Evolutionary conservation across 345 rosid species (phyloP), one percentile per base, ranked within the genome.

Genomic region (Noccaea caerulescens): DNA sequence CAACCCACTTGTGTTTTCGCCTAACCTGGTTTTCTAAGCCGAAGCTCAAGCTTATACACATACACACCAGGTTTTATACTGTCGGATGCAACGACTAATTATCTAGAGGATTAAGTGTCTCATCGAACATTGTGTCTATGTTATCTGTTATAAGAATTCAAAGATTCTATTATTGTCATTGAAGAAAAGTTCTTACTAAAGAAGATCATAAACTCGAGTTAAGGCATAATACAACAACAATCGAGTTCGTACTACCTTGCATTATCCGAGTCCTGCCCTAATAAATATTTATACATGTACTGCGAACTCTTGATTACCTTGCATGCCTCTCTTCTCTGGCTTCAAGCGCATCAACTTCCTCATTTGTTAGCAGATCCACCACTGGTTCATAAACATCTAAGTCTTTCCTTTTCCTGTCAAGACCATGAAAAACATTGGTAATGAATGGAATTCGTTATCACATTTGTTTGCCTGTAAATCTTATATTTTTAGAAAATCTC

Each of bases 331-430:
- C 95, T 76, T 87, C 98, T 75, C 86, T 86, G 57, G 91, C 91
- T 85, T 91, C 96, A 64, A 91, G 92, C 3, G 87, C 90, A 79
- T 86, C 88, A 33, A 89, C 82, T 70, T 93, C 95, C 73, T 91
- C 96, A 16, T 81, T 89, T 27, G 98, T 89, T 67, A 89, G 79
- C 63, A 87, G 72, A 70, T 93, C 91, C 18, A 91, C 89, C 58
- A 82, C 66, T 11, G 98, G 98, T 57, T 86, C 92, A 59, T 84
- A 90, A 41, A 84, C 66, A 58, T 91, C 94, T 90, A 96, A 89
- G 44, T 93, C 98, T 82, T 93, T 93, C 76, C 97, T 81, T 80
- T 93, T 93, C 87, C 97, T 93, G 84, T 67, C 34, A 68, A 70
- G 58, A 16, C 66, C 53, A 47, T 25, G 50, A 47, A 37, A 47